Base-by-base conservation (phyloP, 768 basidiomycete genomes). In the Suillus cothurnatus region DNA sequence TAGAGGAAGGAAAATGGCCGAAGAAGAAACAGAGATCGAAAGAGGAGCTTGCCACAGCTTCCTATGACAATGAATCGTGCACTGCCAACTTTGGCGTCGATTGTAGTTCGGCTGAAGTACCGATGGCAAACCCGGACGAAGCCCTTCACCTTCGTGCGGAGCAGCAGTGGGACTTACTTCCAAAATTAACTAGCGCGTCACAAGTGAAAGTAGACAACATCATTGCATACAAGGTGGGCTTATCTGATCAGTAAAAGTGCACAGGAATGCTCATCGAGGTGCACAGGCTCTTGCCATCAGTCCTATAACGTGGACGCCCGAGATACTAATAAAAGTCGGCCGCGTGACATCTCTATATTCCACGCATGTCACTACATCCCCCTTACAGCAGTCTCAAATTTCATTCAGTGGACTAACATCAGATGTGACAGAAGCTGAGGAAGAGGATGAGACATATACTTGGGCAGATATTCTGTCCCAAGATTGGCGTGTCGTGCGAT, bases 261-360 rank as follows among this genome's bases (percentile, higher is more conserved):
- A 2, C 19, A 7, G 19, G 26, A 59, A 59, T 31, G 26, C 41
- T 59, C 26, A 59, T 59, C 19, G 9, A 8, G 5, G 26, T 26
- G 28, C 23, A 34, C 68, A 91, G 90, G 83, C 74, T 6, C 81
- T 92, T 3, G 86, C 80, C 0, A 81, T 92, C 59, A 84, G 89
- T 68, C 85, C 85, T 0, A 71, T 70, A 6, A 90, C 88, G 4
- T 82, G 81, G 61, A 83, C 87, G 6, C 90, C 90, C 0, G 90
- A 89, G 66, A 72, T 82, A 15, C 69, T 90, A 63, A 70, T 89
- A 23, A 79, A 76, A n/a, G 66, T 86, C 3, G 87, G 78, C 0
- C 74, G 73, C 0, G 76, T 90, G 0, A 41, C 12, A 28, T 59
- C 26, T 41, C 56, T 73, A 11, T 67, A 66, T 28, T 63, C 66